A percentile compares a stretch with the other conserved stretches of the same genome.
Conservation (phyloP, 192 early-diverging fungal genomes). For the Lunasporangiospora selenospora region DNA sequence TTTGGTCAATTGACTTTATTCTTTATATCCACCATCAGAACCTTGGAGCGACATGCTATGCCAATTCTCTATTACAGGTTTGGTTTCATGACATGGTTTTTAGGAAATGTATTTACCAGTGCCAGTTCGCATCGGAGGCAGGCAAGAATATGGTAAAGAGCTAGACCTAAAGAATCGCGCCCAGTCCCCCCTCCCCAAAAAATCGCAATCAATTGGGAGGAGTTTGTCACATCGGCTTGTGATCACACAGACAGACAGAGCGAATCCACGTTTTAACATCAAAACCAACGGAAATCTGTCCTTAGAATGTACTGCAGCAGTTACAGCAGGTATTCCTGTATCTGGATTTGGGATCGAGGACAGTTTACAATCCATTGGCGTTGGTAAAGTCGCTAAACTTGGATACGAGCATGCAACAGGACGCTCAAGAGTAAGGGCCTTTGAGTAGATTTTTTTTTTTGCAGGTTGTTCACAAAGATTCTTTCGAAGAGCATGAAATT, state of each 20-base stretch:
- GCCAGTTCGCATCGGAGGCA: neutral
- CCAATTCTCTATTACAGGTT: conserved; percentile 44
- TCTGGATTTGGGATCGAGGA: conserved; percentile 25
- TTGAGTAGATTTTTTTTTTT: too few species aligned
- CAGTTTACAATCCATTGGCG: conserved; percentile 31
- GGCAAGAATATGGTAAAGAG: conserved; percentile 20
- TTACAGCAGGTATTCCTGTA: conserved; percentile 37
- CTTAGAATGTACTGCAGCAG: conserved; percentile 38
- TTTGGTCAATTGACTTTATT: neutral
- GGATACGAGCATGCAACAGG: conserved; percentile 43
- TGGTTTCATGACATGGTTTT: conserved; percentile 48
- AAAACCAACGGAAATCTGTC: too few species aligned
- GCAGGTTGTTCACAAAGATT: too few species aligned
- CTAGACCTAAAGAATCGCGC: neutral
- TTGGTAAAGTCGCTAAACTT: conserved; percentile 35
- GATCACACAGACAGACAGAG: neutral
- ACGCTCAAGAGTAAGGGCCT: conserved; percentile 55
- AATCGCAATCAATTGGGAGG: too few species aligned
- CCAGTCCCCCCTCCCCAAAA: too few species aligned
- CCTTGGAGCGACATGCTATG: conserved; percentile 51
- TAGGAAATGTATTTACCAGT: conserved; percentile 31
- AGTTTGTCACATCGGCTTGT: too few species aligned
- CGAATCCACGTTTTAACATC: too few species aligned
- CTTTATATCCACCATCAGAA: conserved; percentile 14
- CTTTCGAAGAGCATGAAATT: too few species aligned